Evolutionary conservation across 2,329 filamentous ascomycete genomes (phyloP), one percentile per base, ranked within the genome.

Genomic region (Fusarium musae): DNA sequence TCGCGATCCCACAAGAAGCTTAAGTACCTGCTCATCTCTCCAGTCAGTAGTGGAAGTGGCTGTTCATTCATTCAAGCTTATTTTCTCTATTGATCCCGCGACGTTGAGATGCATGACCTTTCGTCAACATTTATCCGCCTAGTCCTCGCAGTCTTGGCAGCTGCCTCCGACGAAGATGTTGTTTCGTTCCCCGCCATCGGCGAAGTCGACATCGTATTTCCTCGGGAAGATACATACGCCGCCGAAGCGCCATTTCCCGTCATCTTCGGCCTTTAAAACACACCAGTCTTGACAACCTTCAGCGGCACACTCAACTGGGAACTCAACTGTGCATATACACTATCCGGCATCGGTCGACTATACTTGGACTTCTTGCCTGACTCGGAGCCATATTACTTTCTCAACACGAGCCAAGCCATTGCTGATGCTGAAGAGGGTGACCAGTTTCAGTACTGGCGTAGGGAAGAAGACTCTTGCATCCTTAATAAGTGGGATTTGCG

Each of bases 221-320:
- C 64, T 19, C 56, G 42, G 9, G 26, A 72, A n/a, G 69, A 69
- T 21, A 69, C 70, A 11, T 72, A 72, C 39, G 69, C 64, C 12
- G 64, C 34, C 13, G 69, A 72, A 49, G 70, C 70, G 2, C 69
- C 70, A 5, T 72, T 72, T 13, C 69, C 54, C 5, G 47, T 72
- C 23, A 72, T 72, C 12, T 72, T 72, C 23, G 69, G 69, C 19
- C 66, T 69, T 17, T 64, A 72, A 52, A 73, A 72, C 16, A 59
- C 70, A 4, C 59, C 69, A 17, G 64, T 59, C 19, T 53, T 73
- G 34, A 59, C 59, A 11, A 69, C 69, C 5, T 72, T 69, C 13
- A 68, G 52, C 6, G 63, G 54, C 4, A 72, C 62, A 2, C 50
- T 73, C 21, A 60, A 58, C 44, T 72, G 70, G 65, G 50, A 68